Evolutionary conservation across 345 rosid genomes (phyloP).

Genomic region (Rhodamnia argentea): DNA sequence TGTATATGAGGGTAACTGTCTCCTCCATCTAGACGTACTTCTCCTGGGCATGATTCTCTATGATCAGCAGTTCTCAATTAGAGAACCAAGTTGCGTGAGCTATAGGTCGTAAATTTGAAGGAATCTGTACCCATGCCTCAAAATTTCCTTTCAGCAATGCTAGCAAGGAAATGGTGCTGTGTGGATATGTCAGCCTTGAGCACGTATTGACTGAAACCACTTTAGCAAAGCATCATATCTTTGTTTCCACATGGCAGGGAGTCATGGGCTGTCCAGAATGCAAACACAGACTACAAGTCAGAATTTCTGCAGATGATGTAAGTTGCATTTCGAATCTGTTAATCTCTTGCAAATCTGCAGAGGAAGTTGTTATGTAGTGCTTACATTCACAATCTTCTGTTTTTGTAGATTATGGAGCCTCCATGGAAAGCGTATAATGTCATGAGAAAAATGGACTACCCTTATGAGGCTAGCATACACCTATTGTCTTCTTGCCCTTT

Average conservation of each 20-base stretch:
- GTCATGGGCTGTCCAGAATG: conserved; percentile 92
- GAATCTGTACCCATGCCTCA: not conserved
- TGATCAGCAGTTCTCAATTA: not conserved
- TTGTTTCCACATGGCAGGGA: conserved; percentile 39
- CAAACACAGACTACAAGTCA: conserved; percentile 75
- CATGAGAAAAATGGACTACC: conserved; percentile 85
- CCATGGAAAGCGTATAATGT: conserved; percentile 86
- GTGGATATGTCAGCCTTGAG: not conserved
- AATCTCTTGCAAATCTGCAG: not conserved
- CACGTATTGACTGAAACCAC: not conserved
- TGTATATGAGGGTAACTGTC: not conserved
- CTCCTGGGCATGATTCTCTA: not conserved
- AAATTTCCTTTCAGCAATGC: not conserved
- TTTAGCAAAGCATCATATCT: not conserved
- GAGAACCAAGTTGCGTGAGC: not conserved
- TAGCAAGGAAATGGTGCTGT: not conserved
- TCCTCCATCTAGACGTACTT: not conserved
- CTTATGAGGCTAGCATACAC: conserved; percentile 56
- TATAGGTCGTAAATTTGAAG: not conserved
- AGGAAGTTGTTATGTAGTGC: not conserved
- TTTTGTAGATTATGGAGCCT: conserved; percentile 80
- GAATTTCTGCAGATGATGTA: conserved; percentile 93
- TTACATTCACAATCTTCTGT: not conserved
- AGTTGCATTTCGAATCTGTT: conserved; percentile 3
- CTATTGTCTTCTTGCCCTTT: not conserved